Evolutionary conservation across 441 rosid genomes (phyloP), one percentile per base, ranked within the genome.

Genomic region (Eruca vesicaria): DNA sequence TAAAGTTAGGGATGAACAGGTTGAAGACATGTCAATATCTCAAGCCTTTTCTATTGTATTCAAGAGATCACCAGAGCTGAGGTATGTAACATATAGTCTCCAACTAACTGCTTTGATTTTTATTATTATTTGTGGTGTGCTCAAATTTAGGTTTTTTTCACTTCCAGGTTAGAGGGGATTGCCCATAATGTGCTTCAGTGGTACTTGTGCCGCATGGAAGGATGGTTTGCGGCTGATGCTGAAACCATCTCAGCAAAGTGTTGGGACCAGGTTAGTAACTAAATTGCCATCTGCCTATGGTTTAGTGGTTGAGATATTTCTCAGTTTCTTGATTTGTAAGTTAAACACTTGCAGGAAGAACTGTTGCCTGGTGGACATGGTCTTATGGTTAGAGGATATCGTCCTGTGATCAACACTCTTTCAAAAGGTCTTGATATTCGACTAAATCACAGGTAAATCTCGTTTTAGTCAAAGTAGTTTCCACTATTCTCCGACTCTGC

Each of bases 141-240:
- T 71, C 73, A 69, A 16, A 33, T 66, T 23, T 74, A 19, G 50
- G 38, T 56, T 11, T 63, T 52, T 50, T 35, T 35, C 56, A 16
- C 15, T 18, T 76, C 19, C 83, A 95, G 99, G 84, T 72, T 93
- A 83, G 92, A 96, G 48, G 99, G 98, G 66, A 86, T 91, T 74
- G 78, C 88, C 19, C 82, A 89, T 68, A 91, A 90, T 84, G 99
- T 96, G 57, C 95, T 96, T 53, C 98, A 96, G 63, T 96, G 97
- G 99, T 96, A 96, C 75, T 82, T 93, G 43, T 91, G 99, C 81
- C 90, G 97, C 75, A 96, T 96, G 98, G 98, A 96, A 84, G 97
- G 98, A 52, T 93, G 99, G 98, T 96, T 96, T 83, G 99, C 97
- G 75, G 93, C 99, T 66, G 99, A 96, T 84, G 92, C 98, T 32